Evolutionary conservation across 75 land plant species (phyloP), one percentile per base, ranked within the genome.

Genomic region (Larix kaempferi): DNA sequence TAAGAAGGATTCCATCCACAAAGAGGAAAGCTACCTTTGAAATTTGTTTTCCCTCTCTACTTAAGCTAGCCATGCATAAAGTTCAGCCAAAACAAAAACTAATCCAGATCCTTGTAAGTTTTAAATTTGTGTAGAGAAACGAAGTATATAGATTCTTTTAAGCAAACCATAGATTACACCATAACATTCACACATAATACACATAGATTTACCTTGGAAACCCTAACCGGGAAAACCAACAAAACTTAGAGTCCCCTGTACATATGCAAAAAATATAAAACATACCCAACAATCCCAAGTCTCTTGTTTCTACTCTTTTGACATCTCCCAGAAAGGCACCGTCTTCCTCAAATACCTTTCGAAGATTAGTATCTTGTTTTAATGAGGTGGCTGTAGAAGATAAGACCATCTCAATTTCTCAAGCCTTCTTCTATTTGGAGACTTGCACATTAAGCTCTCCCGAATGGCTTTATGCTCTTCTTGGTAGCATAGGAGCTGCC

Each of bases 381-480:
- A 55, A 37, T 49, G 59, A 62, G 49, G n/a, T 52, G 23, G 75
- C 26, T 12, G 11, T 65, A 29, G 73, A 66, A 29, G 49, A 60
- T 6, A 37, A 16, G 35, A 33, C 19, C 0, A 55, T 65, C 67
- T 33, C 19, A 33, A 64, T 15, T 29, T 65, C 27, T 65, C 21
- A 25, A 58, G 13, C 86, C 78, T 12, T 86, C 88, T 17, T 83
- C 86, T 21, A 52, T 83, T 13, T 84, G 79, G 86, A 76, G 87
- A 35, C 83, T 86, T 44, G 86, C 82, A 33, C 79, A 60, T 73
- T 86, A 37, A 86, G 88, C 76, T 83, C 82, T n/a, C 88, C 88
- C 15, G 88, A 86, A 73, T 86, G 87, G 88, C 74, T 84, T 55
- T 86, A 86, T 84, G 88, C 88, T 56, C 64, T 86, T 57, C 74